Base-by-base conservation (phyloP, 345 rosid genomes). In the Hirschfeldia incana region DNA sequence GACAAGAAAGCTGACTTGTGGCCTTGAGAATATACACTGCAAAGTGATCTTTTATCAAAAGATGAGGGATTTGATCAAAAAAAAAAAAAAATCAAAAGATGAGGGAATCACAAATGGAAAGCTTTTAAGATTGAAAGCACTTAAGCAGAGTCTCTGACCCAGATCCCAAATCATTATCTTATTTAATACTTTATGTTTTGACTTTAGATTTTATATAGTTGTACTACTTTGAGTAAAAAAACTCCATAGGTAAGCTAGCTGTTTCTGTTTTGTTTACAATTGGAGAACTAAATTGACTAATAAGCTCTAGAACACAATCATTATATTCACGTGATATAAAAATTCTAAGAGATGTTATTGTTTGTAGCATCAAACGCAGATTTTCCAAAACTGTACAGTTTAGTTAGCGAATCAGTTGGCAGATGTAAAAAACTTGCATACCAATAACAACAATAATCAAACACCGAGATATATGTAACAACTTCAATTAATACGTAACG, bases 21-120 rank as follows among this genome's bases (percentile, higher is more conserved):
- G 73, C 82, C 64, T 70, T 75, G 12, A 15, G 83, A 70, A 80
- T 75, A 75, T 75, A 80, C 79, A 70, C 76, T 80, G 79, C 79
- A 75, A 70, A 75, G 76, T 26, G 42, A 44, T 55, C 21, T 21
- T 21, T 21, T 21, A 70, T 75, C 34, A 75, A 80, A 80, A 70
- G 83, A 57, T 44, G 79, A 64, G 76, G 64, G 73, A 80, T 21
- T 21, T 21, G 21, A 21, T 21, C 21, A 21, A 21, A 21, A 21
- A 21, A 21, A 21, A 21, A 21, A 21, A 21, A 21, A 21, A 21
- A 70, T 75, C 34, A 75, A 80, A 80, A 70, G 83, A 57, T 44
- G 79, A 64, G 76, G 64, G 73, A 80, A 80, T 80, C 83, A 65
- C 73, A 65, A 65, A 10, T 17, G 12, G 12, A 42, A 80, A 75